phyloP scores from a whole-genome alignment of 768 basidiomycete species.

The Crepidotus variabilis region DNA sequence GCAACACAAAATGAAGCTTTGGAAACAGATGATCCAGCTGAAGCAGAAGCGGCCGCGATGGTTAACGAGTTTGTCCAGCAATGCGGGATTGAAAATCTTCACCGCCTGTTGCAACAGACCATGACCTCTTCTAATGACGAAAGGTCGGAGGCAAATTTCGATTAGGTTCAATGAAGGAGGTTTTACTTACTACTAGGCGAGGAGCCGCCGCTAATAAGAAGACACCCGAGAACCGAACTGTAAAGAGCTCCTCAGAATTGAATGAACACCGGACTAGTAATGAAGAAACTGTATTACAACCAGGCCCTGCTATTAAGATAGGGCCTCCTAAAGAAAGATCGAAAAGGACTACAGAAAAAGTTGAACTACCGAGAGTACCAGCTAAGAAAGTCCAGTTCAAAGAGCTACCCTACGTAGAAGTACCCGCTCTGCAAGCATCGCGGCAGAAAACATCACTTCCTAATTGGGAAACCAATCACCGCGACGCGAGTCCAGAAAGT shows the following conservation, averaged over 20 bases:
- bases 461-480: not conserved
- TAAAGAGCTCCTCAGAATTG: not conserved
- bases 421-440: not conserved
- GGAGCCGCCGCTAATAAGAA: not conserved
- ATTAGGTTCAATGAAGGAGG: slow-evolving; percentile 8
- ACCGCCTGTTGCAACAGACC: not conserved
- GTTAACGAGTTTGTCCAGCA: not conserved
- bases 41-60: not conserved
- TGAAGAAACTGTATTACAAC: not conserved
- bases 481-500: too few relatives aligned
- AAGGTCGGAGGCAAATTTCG: slow-evolving; percentile 2
- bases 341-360: not conserved
- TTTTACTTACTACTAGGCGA: not conserved
- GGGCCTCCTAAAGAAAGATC: not conserved
- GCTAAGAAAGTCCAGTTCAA: not conserved
- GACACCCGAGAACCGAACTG: not conserved
- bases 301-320: not conserved
- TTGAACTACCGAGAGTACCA: too few relatives aligned
- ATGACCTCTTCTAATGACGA: not conserved
- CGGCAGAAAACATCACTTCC: not conserved
- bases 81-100: not conserved
- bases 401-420: not conserved
- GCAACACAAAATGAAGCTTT: not conserved
- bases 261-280: not conserved
- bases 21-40: not conserved